A percentile compares a stretch with the other conserved stretches of the same genome.
Evolutionary conservation across 2,329 filamentous ascomycete species (phyloP).

Genomic region (Xylariaceae sp.): DNA sequence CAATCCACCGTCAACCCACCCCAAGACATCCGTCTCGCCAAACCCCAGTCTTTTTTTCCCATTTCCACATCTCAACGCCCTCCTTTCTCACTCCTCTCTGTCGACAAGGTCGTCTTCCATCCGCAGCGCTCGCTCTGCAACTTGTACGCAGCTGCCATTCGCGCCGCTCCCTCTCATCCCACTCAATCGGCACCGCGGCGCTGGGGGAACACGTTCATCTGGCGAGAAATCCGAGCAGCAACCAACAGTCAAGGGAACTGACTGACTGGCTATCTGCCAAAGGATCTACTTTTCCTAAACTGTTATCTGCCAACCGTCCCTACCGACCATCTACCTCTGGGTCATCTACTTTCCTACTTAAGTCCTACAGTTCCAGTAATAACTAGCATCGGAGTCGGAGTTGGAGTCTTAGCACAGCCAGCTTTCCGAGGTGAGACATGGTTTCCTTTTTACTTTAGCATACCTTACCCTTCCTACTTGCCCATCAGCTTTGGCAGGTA

Average conservation of each 20-base stretch:
- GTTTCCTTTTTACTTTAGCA: constrained; percentile 18
- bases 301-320: too few relatives aligned
- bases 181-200: too few relatives aligned
- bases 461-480: constrained; percentile 3
- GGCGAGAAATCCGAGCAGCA: too few relatives aligned
- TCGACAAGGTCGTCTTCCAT: constrained; percentile 30
- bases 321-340: not conserved
- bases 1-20: too few relatives aligned
- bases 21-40: constrained; percentile 38
- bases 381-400: constrained; percentile 5
- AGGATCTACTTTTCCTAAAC: too few relatives aligned
- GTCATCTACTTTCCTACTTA: not conserved
- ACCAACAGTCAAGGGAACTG: too few relatives aligned
- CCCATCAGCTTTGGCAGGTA: not conserved
- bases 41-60: not conserved
- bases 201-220: too few relatives aligned
- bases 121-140: not conserved
- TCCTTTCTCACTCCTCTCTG: not conserved
- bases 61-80: not conserved
- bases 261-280: not conserved
- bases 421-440: constrained; percentile 27
- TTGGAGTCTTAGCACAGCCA: constrained; percentile 16
- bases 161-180: too few relatives aligned
- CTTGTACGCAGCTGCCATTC: too few relatives aligned
- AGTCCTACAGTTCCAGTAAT: not conserved